A percentile compares a stretch with the other conserved stretches of the same genome.
These are phyloP conservation scores for Periconia macrospinosa DNA, from an alignment of 2,329 filamentous ascomycete species.

Conservation along the genomic window DNA sequence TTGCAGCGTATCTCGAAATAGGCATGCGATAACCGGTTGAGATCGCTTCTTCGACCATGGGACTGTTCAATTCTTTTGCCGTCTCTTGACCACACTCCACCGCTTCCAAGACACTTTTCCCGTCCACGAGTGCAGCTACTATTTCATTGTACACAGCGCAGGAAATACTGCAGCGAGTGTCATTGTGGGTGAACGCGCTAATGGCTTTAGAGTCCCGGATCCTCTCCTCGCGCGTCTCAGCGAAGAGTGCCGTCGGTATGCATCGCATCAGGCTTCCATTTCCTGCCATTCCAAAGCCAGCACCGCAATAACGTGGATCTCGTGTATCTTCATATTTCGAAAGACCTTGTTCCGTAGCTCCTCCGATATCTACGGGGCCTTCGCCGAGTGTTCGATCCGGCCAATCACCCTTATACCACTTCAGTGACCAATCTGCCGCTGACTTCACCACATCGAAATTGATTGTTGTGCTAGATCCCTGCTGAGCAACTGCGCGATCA, in stretches of 20 bases:
- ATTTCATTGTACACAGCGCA: constrained; percentile 30
- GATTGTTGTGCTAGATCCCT: background rate
- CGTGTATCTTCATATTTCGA: constrained; percentile 23
- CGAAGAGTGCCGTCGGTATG: constrained; percentile 50
- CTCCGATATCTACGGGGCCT: constrained; percentile 46
- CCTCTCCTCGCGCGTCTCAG: constrained; percentile 20
- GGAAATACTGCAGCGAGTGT: constrained; percentile 20
- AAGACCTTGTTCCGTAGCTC: constrained; percentile 44
- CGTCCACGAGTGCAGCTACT: constrained; percentile 17
- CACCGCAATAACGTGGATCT: constrained; percentile 41
- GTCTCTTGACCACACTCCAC: constrained; percentile 10
- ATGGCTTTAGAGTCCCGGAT: constrained; percentile 27
- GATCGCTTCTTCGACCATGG: constrained; percentile 11
- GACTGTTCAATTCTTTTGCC: constrained; percentile 8
- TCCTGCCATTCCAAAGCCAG: constrained; percentile 45
- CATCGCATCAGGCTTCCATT: constrained; percentile 56
- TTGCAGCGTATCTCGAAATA: constrained; percentile 31
- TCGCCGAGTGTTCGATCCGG: constrained; percentile 40
- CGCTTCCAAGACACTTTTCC: constrained; percentile 9
- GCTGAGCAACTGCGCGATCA: constrained; percentile 25
- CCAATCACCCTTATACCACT: constrained; percentile 50
- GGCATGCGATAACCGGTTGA: constrained; percentile 23
- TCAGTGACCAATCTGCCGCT: constrained; percentile 46
- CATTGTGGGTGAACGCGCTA: constrained; percentile 24
- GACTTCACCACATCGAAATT: constrained; percentile 34